These are phyloP conservation scores for Chaetothyriales sp. DNA, from an alignment of 2,329 filamentous ascomycete species.

Conservation along the genomic window DNA sequence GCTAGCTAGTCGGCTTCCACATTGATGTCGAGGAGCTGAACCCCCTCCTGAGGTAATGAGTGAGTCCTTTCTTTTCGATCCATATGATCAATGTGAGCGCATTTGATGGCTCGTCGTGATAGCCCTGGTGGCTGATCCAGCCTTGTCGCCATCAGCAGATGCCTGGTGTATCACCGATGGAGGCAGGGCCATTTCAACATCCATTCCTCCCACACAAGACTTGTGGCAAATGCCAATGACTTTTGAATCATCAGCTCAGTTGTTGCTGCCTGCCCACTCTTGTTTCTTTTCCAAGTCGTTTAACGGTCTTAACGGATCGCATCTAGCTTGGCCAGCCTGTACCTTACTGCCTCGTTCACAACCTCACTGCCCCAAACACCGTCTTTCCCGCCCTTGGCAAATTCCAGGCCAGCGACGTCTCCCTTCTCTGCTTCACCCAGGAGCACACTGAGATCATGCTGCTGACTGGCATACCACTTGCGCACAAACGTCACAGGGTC, in stretches of 20 bases:
- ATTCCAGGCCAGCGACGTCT: constrained; percentile 36
- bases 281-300: background rate
- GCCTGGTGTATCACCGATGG: constrained; percentile 20
- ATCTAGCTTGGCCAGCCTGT: constrained; percentile 41
- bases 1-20: too few species aligned
- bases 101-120: too few species aligned
- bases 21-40: too few species aligned
- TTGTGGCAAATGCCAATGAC: constrained; percentile 94
- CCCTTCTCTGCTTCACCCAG: constrained; percentile 61
- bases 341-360: constrained; percentile 46
- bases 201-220: constrained; percentile 83
- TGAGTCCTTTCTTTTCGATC: too few species aligned
- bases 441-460: constrained; percentile 75
- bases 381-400: constrained; percentile 36
- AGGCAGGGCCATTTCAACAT: constrained; percentile 49
- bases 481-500: constrained; percentile 74
- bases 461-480: constrained; percentile 82
- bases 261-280: too few species aligned
- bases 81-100: too few species aligned
- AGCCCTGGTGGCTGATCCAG: too few species aligned
- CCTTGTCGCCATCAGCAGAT: constrained; percentile 15
- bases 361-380: constrained; percentile 48
- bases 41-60: too few species aligned
- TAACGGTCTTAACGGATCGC: constrained; percentile 8
- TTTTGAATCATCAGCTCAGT: constrained; percentile 39